Percentiles rank a stretch among this genome's conserved stretches.
Conservation (phyloP, 305 asterid genomes). For the Euphrasia arctica region DNA sequence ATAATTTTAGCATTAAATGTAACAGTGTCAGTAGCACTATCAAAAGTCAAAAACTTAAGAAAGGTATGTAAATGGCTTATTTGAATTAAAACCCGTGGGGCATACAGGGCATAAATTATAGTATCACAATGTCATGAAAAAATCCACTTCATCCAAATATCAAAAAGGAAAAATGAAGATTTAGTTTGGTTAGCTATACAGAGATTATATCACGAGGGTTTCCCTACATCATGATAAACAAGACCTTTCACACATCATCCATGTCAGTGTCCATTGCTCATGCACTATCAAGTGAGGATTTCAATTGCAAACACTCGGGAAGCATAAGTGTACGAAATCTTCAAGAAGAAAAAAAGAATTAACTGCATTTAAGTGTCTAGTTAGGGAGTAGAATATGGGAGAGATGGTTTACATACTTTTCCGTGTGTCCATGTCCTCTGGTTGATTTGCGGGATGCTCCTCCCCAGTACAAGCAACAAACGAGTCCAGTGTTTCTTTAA, state of each 20-base stretch:
- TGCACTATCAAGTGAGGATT: neutral
- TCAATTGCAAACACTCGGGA: neutral
- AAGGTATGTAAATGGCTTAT: slow-evolving; percentile 1
- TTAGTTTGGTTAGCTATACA: too few species aligned
- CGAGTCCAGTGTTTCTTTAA: slow-evolving; percentile 71
- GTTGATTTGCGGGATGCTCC: slow-evolving; percentile 45
- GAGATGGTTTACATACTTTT: slow-evolving; percentile 53
- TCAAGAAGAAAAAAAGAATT: neutral
- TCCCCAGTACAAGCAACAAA: slow-evolving; percentile 61
- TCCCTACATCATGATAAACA: neutral
- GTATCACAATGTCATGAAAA: neutral
- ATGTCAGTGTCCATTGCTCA: neutral
- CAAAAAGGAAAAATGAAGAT: neutral
- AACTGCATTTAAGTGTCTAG: slow-evolving; percentile 1
- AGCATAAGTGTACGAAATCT: neutral
- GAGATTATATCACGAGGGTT: neutral
- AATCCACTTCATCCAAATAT: neutral
- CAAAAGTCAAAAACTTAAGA: neutral
- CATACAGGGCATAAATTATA: neutral
- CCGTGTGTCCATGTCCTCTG: slow-evolving; percentile 80
- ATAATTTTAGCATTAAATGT: slow-evolving; percentile 1
- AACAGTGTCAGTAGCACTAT: neutral
- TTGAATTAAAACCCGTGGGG: neutral
- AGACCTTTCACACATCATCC: neutral
- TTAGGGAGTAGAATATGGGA: slow-evolving; percentile 3